Conservation (phyloP, 2,329 filamentous ascomycete genomes). For the Ophiostoma himal-ulmi region DNA sequence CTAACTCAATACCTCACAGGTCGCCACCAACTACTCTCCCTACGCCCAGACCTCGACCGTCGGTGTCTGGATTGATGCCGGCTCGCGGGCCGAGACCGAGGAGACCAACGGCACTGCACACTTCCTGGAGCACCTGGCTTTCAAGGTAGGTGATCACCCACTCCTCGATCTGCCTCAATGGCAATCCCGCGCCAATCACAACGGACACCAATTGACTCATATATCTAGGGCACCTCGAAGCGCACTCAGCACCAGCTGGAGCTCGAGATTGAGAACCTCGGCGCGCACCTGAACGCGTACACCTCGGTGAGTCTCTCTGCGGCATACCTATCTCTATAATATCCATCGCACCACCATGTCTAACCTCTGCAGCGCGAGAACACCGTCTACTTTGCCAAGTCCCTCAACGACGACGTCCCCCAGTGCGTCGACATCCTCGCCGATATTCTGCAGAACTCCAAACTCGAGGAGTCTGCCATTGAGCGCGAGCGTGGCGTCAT, state of each 20-base stretch:
- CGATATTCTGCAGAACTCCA: conserved; percentile 99
- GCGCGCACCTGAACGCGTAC: conserved; percentile 97
- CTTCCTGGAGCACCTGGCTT: conserved; percentile 98
- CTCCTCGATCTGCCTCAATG: not conserved
- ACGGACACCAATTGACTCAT: not conserved
- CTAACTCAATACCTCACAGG: conserved; percentile 46
- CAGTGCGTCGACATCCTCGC: conserved; percentile 96
- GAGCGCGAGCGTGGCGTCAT: conserved; percentile 99
- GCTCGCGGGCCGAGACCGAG: conserved; percentile 94
- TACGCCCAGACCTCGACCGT: conserved; percentile 98
- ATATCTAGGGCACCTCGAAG: conserved; percentile 73
- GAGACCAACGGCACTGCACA: conserved; percentile 99
- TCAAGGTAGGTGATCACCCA: conserved; percentile 66
- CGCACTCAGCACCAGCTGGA: conserved; percentile 95
- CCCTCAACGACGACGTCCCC: conserved; percentile 95
- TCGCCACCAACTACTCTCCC: conserved; percentile 95
- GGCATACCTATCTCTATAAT: too few species aligned
- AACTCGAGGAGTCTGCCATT: conserved; percentile 86
- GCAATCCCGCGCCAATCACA: not conserved
- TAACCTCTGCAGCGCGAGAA: conserved; percentile 70
- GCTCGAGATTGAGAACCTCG: conserved; percentile 99
- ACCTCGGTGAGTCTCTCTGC: conserved; percentile 64
- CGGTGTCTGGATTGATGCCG: conserved; percentile 98
- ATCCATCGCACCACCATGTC: not conserved
- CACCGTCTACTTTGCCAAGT: conserved; percentile 99